Evolutionary conservation across 2,329 filamentous ascomycete genomes (phyloP).

Genomic region (Stachybotrys echinatus): DNA sequence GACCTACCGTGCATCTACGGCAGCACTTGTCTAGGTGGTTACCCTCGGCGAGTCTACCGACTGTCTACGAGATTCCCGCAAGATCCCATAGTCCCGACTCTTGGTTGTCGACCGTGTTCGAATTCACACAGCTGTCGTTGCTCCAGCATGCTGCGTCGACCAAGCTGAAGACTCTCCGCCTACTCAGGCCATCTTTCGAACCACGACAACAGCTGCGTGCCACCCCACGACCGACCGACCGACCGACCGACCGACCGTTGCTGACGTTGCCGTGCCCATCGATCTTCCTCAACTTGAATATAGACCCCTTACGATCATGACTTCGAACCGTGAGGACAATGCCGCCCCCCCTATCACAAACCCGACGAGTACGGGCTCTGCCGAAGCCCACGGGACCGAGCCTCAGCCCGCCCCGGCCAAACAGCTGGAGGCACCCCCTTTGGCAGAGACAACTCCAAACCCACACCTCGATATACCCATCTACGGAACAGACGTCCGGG

Average conservation of each 20-base stretch:
- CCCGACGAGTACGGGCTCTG: neutral
- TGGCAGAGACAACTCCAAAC: neutral
- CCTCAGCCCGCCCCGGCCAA: neutral
- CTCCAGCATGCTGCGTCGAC: neutral
- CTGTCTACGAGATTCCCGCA: no score
- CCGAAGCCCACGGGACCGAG: neutral
- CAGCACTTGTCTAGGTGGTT: no score
- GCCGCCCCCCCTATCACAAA: neutral
- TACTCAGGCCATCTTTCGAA: neutral
- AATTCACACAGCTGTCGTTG: neutral
- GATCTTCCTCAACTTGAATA: no score
- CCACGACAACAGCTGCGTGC: neutral
- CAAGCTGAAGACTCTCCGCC: neutral
- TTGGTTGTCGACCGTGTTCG: neutral
- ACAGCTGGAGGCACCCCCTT: neutral
- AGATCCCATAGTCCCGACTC: no score
- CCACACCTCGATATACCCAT: neutral
- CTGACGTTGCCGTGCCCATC: no score
- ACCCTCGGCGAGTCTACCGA: no score
- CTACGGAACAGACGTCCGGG: neutral
- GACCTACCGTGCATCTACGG: no score
- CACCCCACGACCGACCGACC: neutral
- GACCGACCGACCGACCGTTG: no score
- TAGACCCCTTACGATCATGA: neutral
- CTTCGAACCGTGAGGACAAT: neutral